Evolutionary conservation across 2,329 filamentous ascomycete genomes (phyloP).

Genomic region (Trichophyton mentagrophytes): DNA sequence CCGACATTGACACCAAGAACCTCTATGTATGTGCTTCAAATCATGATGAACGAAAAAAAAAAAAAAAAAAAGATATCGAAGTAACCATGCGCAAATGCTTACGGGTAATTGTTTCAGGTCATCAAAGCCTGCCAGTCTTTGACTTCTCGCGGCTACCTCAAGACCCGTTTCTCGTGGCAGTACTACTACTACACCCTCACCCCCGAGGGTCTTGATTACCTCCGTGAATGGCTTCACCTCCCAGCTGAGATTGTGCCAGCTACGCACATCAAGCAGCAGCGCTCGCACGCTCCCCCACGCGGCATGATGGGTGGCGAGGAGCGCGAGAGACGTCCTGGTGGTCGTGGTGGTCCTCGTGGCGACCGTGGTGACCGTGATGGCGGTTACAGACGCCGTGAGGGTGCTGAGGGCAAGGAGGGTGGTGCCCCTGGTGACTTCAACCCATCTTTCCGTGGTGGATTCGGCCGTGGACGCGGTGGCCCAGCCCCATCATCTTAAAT

Average conservation of each 20-base stretch:
- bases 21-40: constrained; percentile 52
- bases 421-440: constrained; percentile 84
- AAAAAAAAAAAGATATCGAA: background rate
- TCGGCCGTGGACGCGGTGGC: constrained; percentile 75
- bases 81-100: background rate
- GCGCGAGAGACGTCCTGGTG: constrained; percentile 69
- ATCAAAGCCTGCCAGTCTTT: constrained; percentile 99
- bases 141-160: constrained; percentile 94
- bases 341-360: constrained; percentile 63
- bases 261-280: constrained; percentile 99
- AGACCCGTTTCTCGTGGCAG: constrained; percentile 99
- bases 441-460: constrained; percentile 84
- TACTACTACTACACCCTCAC: constrained; percentile 99
- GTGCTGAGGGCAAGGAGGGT: constrained; percentile 77
- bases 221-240: constrained; percentile 99
- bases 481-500: constrained; percentile 20
- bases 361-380: constrained; percentile 40
- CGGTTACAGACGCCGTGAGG: constrained; percentile 83
- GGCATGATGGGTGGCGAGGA: constrained; percentile 91
- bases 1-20: constrained; percentile 99
- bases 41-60: background rate
- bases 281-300: constrained; percentile 92
- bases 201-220: constrained; percentile 98
- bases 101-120: constrained; percentile 37
- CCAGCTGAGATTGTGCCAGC: constrained; percentile 98